Evolutionary conservation across 495 filamentous ascomycete species (phyloP).

Genomic region (Aspergillus conjunctus): DNA sequence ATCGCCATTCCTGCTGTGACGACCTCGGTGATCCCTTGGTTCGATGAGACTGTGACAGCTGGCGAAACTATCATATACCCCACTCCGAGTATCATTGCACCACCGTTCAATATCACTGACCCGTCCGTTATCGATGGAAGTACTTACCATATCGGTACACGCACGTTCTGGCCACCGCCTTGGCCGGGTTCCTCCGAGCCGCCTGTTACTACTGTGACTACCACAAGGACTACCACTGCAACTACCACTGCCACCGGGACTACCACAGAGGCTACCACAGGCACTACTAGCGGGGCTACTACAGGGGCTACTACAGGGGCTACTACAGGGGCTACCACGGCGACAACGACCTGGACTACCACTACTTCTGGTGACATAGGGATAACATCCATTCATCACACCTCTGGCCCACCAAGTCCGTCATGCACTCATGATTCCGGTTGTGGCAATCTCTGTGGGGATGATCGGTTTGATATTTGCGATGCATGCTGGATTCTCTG

Average conservation of each 20-base stretch:
- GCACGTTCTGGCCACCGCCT: slow-evolving; percentile 4
- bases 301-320: too few relatives aligned
- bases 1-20: slow-evolving; percentile 8
- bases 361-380: slow-evolving; percentile 2
- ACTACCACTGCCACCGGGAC: not conserved
- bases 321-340: too few relatives aligned
- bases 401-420: not conserved
- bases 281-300: too few relatives aligned
- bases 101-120: slow-evolving; percentile 1
- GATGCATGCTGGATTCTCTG: slow-evolving; percentile 5
- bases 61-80: not conserved
- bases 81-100: slow-evolving; percentile 1
- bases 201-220: too few relatives aligned
- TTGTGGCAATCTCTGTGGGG: not conserved
- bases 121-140: not conserved
- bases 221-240: too few relatives aligned
- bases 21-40: slow-evolving; percentile 3
- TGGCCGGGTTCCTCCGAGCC: slow-evolving; percentile 2
- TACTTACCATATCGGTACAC: not conserved
- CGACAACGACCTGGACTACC: not conserved
- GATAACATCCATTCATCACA: not conserved
- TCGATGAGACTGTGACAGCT: slow-evolving; percentile 1
- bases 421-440: not conserved
- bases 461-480: slow-evolving; percentile 7
- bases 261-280: too few relatives aligned